Evolutionary conservation across 192 early-diverging fungal species (phyloP).

Genomic region (Funneliformis geosporum): DNA sequence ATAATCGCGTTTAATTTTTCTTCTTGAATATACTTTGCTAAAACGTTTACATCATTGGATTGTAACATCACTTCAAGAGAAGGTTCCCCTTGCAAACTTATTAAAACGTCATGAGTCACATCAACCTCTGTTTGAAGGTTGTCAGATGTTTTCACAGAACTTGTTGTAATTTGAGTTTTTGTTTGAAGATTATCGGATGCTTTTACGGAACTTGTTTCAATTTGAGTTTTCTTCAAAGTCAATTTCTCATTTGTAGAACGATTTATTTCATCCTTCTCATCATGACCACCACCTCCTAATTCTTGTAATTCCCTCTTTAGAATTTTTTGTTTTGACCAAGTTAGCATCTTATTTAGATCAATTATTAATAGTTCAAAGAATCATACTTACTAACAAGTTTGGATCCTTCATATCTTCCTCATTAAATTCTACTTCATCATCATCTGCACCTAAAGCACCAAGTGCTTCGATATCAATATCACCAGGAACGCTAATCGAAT

Average conservation of each 20-base stretch:
- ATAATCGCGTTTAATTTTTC: constrained; percentile 55
- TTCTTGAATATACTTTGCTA: constrained; percentile 47
- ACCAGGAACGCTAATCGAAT: not conserved
- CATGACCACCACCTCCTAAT: constrained; percentile 34
- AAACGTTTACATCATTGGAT: constrained; percentile 36
- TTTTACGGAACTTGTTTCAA: not conserved
- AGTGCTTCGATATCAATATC: constrained; percentile 36
- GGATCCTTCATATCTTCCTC: constrained; percentile 81
- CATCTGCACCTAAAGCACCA: constrained; percentile 35
- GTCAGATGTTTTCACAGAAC: no score
- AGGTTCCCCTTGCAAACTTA: not conserved
- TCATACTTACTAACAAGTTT: constrained; percentile 55
- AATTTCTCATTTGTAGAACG: constrained; percentile 14
- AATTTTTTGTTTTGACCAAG: not conserved
- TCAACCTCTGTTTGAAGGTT: not conserved
- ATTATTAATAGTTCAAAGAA: not conserved
- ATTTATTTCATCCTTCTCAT: constrained; percentile 27
- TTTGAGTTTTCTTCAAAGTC: not conserved
- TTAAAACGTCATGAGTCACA: constrained; percentile 6
- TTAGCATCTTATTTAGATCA: constrained; percentile 1
- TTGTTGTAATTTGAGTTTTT: no score
- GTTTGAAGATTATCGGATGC: no score
- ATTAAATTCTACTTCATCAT: constrained; percentile 63
- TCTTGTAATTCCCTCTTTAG: constrained; percentile 39
- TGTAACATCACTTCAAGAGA: constrained; percentile 38